A percentile compares a stretch with the other conserved stretches of the same genome.
Evolutionary conservation across 768 basidiomycete genomes (phyloP).

Genomic region (Russula dissimulans): DNA sequence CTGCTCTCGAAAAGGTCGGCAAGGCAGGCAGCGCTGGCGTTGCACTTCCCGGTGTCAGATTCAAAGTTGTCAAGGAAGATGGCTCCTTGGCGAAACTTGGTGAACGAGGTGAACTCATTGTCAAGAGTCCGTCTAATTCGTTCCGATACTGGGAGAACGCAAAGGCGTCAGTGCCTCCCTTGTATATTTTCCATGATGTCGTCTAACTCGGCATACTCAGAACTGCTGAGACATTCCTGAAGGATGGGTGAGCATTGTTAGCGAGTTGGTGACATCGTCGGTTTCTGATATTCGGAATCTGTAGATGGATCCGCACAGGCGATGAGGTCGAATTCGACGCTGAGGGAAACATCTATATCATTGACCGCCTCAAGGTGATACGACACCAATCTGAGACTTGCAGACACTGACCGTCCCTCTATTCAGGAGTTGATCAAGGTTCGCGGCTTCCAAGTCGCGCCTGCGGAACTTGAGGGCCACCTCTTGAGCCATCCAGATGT

Average conservation of each 20-base stretch:
- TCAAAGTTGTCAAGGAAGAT: conserved; percentile 44
- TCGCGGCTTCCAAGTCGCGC: conserved; percentile 64
- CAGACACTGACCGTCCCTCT: conserved; percentile 16
- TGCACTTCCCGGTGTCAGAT: conserved; percentile 44
- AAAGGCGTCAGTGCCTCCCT: conserved; percentile 41
- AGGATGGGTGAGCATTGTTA: conserved; percentile 38
- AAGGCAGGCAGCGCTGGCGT: conserved; percentile 41
- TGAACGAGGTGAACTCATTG: conserved; percentile 51
- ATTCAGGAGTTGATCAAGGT: conserved; percentile 57
- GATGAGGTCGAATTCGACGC: conserved; percentile 49
- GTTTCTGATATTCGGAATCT: background rate
- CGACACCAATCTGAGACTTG: background rate
- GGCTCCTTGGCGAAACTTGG: conserved; percentile 43
- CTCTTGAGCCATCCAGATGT: conserved; percentile 52
- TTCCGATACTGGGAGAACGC: conserved; percentile 43
- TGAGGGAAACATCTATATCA: conserved; percentile 47
- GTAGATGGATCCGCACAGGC: conserved; percentile 60
- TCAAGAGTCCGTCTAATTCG: conserved; percentile 34
- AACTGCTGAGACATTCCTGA: conserved; percentile 57
- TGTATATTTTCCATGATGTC: background rate
- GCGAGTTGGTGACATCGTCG: background rate
- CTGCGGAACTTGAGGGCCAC: conserved; percentile 62
- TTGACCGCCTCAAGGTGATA: conserved; percentile 50
- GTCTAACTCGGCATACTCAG: conserved; percentile 27
- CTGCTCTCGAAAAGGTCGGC: conserved; percentile 39